A percentile compares a stretch with the other conserved stretches of the same genome.
phyloP scores from a whole-genome alignment of 2,329 filamentous ascomycete species.

The Hypoxylon sp. region DNA sequence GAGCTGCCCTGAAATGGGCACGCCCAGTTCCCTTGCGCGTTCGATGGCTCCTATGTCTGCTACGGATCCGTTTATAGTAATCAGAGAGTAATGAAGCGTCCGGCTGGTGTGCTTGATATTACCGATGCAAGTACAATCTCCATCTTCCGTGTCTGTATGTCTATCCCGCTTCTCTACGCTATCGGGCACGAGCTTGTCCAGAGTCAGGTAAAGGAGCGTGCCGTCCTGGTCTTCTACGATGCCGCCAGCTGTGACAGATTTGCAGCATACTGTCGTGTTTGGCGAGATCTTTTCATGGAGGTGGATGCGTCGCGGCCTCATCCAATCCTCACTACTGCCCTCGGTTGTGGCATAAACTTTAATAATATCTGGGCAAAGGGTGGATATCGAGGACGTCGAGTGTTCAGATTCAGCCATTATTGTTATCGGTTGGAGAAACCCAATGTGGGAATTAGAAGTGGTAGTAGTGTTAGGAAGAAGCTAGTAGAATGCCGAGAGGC shows the following conservation, averaged over 20 bases:
- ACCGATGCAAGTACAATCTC: constrained; percentile 15
- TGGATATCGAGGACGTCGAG: neutral
- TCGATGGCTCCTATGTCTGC: neutral
- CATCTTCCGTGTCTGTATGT: constrained; percentile 21
- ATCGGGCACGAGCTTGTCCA: constrained; percentile 15
- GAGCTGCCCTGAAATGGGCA: neutral
- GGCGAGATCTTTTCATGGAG: constrained; percentile 23
- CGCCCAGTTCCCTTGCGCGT: neutral
- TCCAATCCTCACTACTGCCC: constrained; percentile 16
- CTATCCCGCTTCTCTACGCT: neutral
- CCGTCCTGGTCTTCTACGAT: constrained; percentile 4
- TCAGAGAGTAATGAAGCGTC: constrained; percentile 16
- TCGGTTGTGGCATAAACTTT: constrained; percentile 30
- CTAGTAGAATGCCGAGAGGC: neutral
- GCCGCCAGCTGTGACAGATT: constrained; percentile 24
- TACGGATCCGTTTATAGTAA: constrained; percentile 10
- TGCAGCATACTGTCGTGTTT: constrained; percentile 18
- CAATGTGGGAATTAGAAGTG: neutral
- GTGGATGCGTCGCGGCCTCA: constrained; percentile 26
- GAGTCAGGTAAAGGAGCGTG: constrained; percentile 14
- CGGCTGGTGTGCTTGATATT: constrained; percentile 6
- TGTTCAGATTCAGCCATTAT: neutral
- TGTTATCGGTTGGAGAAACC: neutral
- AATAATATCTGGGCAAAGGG: neutral
- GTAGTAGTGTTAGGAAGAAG: neutral